A percentile compares a stretch with the other conserved stretches of the same genome.
Conservation (phyloP, 768 basidiomycete genomes). For the Pleurotus sapidus region DNA sequence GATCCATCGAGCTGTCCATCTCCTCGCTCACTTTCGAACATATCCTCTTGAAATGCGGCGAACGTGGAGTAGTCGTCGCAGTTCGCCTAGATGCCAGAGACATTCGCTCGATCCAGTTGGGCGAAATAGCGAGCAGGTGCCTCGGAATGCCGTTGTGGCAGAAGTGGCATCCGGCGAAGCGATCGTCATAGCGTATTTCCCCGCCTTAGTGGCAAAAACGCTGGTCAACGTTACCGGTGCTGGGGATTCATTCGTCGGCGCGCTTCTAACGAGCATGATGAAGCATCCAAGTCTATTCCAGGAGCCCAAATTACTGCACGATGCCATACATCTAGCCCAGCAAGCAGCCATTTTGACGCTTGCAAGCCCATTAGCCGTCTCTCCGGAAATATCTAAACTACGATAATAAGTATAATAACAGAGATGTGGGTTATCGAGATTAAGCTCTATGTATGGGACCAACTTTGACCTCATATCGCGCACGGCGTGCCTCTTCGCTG, state of each 20-base stretch:
- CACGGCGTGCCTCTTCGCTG: slow-evolving; percentile 51
- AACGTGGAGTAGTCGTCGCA: slow-evolving; percentile 58
- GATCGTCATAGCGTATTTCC: slow-evolving; percentile 72
- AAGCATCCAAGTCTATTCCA: slow-evolving; percentile 41
- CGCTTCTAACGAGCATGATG: slow-evolving; percentile 67
- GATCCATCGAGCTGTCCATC: slow-evolving; percentile 75
- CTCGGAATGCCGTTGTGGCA: slow-evolving; percentile 48
- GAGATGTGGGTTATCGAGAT: slow-evolving; percentile 5
- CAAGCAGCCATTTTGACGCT: slow-evolving; percentile 61
- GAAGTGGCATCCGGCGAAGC: slow-evolving; percentile 44
- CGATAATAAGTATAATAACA: slow-evolving; percentile 4
- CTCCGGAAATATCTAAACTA: slow-evolving; percentile 51
- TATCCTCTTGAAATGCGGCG: slow-evolving; percentile 84
- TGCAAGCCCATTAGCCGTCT: slow-evolving; percentile 58
- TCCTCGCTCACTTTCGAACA: slow-evolving; percentile 86
- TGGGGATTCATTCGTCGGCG: slow-evolving; percentile 88
- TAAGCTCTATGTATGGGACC: slow-evolving; percentile 40
- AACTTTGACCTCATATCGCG: slow-evolving; percentile 56
- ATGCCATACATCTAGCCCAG: slow-evolving; percentile 56
- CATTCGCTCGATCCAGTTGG: slow-evolving; percentile 49
- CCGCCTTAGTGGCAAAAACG: slow-evolving; percentile 38
- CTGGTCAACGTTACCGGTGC: slow-evolving; percentile 85
- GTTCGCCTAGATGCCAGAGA: slow-evolving; percentile 49
- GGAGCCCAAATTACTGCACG: slow-evolving; percentile 40
- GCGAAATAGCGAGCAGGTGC: slow-evolving; percentile 34